These are phyloP conservation scores for Mycena epipterygia DNA, from an alignment of 768 basidiomycete species.

Conservation along the genomic window DNA sequence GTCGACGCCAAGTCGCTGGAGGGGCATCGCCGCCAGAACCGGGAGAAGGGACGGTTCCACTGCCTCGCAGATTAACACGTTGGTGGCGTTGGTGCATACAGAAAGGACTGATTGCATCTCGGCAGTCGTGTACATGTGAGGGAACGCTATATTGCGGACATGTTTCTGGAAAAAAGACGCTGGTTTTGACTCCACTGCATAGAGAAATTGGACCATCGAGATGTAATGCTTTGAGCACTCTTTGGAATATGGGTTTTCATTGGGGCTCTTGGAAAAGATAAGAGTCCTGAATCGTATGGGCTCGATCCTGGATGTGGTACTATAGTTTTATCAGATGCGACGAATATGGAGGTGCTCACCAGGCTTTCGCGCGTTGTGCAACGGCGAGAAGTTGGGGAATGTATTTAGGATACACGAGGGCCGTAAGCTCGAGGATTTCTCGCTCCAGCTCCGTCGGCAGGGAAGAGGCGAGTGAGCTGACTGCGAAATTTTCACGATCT, in stretches of 20 bases:
- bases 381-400: background rate
- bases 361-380: background rate
- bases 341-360: background rate
- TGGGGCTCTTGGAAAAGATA: background rate
- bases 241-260: background rate
- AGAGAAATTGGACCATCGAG: background rate
- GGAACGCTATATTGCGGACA: background rate
- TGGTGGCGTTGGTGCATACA: background rate
- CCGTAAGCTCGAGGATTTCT: background rate
- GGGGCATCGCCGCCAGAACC: background rate
- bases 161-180: background rate
- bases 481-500: no score
- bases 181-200: background rate
- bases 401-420: background rate
- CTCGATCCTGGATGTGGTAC: background rate
- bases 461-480: background rate
- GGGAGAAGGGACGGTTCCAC: background rate
- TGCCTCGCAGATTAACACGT: background rate
- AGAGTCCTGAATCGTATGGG: background rate
- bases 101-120: background rate
- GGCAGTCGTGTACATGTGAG: background rate
- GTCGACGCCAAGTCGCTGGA: background rate
- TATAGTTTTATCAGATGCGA: background rate
- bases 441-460: background rate
- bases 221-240: background rate